These are phyloP conservation scores for Leccinum subrobustum DNA, from an alignment of 1,284 basidiomycete genomes.

Conservation along the genomic window DNA sequence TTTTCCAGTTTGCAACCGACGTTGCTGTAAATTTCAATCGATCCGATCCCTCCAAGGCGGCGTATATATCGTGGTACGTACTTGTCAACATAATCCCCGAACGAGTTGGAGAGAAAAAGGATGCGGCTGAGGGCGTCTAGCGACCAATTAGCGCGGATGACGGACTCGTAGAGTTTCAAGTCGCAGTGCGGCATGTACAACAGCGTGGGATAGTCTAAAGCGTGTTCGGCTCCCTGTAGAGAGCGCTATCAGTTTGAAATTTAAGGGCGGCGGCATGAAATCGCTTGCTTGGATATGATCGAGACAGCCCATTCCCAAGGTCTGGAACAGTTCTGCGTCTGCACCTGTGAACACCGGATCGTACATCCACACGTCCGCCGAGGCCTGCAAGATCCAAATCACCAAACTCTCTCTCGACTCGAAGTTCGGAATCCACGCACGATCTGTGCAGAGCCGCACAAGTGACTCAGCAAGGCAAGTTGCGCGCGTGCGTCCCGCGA, in stretches of 20 bases:
- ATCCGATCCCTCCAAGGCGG: neutral
- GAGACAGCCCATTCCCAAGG: conserved; percentile 48
- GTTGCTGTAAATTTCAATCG: conserved; percentile 36
- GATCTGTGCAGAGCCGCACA: conserved; percentile 51
- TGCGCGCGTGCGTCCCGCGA: conserved; percentile 64
- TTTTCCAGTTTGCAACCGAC: conserved; percentile 23
- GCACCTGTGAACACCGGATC: conserved; percentile 69
- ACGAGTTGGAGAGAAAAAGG: conserved; percentile 46
- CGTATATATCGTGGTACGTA: conserved; percentile 28
- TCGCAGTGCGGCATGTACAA: conserved; percentile 80
- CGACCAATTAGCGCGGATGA: conserved; percentile 63
- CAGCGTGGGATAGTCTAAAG: conserved; percentile 48
- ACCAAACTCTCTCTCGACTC: neutral
- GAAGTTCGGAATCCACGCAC: conserved; percentile 43
- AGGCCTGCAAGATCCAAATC: conserved; percentile 38
- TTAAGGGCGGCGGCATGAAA: conserved; percentile 1
- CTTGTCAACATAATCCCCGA: conserved; percentile 46
- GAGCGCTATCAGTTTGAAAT: conserved; percentile 12
- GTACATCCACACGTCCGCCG: conserved; percentile 50
- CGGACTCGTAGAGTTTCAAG: conserved; percentile 61
- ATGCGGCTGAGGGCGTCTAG: conserved; percentile 36
- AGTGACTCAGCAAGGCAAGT: conserved; percentile 59
- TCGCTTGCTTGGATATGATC: conserved; percentile 48
- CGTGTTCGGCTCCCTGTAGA: conserved; percentile 38
- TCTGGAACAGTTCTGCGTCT: conserved; percentile 51